Conservation (phyloP, 495 filamentous ascomycete species). For the Lasiosphaeris hirsuta region DNA sequence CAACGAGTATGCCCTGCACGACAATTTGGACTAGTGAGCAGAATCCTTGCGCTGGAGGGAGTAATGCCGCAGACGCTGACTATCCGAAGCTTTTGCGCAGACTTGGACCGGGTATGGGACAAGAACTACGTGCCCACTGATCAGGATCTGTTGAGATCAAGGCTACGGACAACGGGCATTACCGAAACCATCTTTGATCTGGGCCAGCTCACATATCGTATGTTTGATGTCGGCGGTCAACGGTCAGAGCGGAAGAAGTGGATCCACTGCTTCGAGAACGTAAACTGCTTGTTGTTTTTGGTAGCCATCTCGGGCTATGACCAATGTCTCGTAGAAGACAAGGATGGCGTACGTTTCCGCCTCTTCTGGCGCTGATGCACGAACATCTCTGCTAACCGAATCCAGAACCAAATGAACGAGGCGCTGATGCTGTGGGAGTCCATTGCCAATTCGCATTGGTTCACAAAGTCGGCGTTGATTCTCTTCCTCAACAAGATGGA, state of each 20-base stretch:
- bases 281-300: conserved; percentile 88
- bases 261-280: conserved; percentile 99
- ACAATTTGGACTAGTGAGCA: conserved; percentile 89
- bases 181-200: conserved; percentile 96
- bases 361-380: background rate
- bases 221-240: conserved; percentile 99
- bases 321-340: conserved; percentile 94
- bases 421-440: conserved; percentile 97
- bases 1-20: conserved; percentile 94
- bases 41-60: background rate
- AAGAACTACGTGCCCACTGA: conserved; percentile 89
- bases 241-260: conserved; percentile 98
- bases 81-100: conserved; percentile 74
- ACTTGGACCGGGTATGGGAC: conserved; percentile 85
- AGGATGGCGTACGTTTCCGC: conserved; percentile 74
- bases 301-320: conserved; percentile 97
- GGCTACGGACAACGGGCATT: conserved; percentile 92
- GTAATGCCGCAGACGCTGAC: background rate
- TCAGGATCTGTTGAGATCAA: conserved; percentile 91
- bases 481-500: conserved; percentile 99
- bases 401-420: conserved; percentile 99
- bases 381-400: conserved; percentile 17
- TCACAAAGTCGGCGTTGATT: conserved; percentile 91
- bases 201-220: conserved; percentile 90
- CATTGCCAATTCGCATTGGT: conserved; percentile 96